Evolutionary conservation across 305 asterid species (phyloP), one percentile per base, ranked within the genome.

Genomic region (Caryopteris hybrid): DNA sequence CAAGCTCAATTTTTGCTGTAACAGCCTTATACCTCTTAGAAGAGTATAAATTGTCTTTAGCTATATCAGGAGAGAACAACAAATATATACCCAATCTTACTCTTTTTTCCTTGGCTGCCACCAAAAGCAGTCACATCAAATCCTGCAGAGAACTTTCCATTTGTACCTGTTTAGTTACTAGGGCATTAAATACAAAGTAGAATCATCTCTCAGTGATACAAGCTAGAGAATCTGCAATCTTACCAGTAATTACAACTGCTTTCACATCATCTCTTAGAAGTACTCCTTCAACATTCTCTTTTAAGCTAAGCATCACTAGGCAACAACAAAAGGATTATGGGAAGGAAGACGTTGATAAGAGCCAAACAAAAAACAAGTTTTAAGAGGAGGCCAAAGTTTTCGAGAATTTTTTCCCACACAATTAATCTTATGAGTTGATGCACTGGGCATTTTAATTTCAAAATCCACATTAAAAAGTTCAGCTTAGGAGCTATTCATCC

Each of bases 141-240:
- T 61, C 87, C 87, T 27, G 74, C 83, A 33, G 87, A 85, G 65
- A 85, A 85, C 77, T 80, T 85, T 51, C 83, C 79, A 0, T 72
- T 67, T 46, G 68, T 42, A 39, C 90, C 87, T 82, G 81, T 47
- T 13, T 48, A 45, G 22, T 34, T 11, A 46, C 2, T 17, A 23
- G 23, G 33, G 48, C 29, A 43, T 68, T 61, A 71, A 41, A 34
- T 48, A 36, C 53, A 13, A 53, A 76, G 45, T 23, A 59, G 10
- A 18, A 21, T 21, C 69, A 73, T 23, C 27, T 31, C 20, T 46
- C 59, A 33, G 13, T 33, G 18, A 27, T 47, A 43, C 27, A 55
- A 61, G 12, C 33, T 20, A 55, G 13, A 51, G 14, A 33, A 51
- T 61, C 47, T 20, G 17, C 29, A 52, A 27, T 55, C 68, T 66